Base-by-base conservation (phyloP, 441 rosid species). In the Codiaeum variegatum region DNA sequence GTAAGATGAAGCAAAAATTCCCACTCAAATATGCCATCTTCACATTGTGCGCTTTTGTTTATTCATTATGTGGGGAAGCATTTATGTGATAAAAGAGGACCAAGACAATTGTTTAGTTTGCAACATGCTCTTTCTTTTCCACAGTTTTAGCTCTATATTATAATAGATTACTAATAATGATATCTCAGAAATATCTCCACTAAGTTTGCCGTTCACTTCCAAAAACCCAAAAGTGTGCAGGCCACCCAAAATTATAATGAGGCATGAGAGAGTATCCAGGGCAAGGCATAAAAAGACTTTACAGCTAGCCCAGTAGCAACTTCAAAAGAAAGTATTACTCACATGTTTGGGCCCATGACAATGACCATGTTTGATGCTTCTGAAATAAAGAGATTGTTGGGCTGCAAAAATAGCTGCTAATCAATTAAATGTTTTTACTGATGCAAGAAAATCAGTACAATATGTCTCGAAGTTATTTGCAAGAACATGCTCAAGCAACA, bases 281-380 rank as follows among this genome's bases (percentile, higher is more conserved):
- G 42, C 16, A 19, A 16, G 47, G 72, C 51, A 59, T 63, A 16
- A 63, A 61, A 59, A 56, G 29, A 56, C 26, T 73, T 66, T 58
- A 72, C 40, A 59, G 29, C 52, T 66, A 66, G 42, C 58, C 21
- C 32, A 70, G 38, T 40, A 36, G 61, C 67, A 68, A 60, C 60
- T 63, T 72, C 55, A 69, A 68, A 71, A 8, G 75, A 66, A 65
- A 72, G 76, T 47, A 62, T 70, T 69, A 70, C 94, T 86, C 85
- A 93, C 99, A 93, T 95, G 87, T 95, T 95, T 78, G 97, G 99
- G 76, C 99, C 99, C 78, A 79, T 88, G 80, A 93, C 90, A 79
- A 93, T 84, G 80, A 95, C 80, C 95, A 95, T 83, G 83, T 95
- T 95, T 74, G 97, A 83, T 81, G 97, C 97, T 84, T 93, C 97